A percentile compares a stretch with the other conserved stretches of the same genome.
These are phyloP conservation scores for Cladobotryum mycophilum DNA, from an alignment of 2,329 filamentous ascomycete genomes.

Conservation along the genomic window DNA sequence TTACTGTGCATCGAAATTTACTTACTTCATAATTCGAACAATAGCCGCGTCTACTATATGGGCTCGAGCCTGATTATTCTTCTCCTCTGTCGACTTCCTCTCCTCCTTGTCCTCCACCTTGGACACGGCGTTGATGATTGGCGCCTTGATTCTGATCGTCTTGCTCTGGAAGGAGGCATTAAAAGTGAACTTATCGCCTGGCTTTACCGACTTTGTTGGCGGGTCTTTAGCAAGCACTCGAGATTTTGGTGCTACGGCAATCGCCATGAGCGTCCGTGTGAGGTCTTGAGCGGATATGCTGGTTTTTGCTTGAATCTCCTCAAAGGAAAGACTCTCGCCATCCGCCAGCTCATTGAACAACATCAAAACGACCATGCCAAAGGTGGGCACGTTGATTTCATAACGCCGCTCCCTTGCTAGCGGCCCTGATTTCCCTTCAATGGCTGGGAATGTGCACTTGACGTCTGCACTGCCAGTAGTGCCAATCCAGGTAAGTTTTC, in stretches of 20 bases:
- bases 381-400: conserved; percentile 87
- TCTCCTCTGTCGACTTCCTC: conserved; percentile 65
- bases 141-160: conserved; percentile 81
- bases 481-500: conserved; percentile 77
- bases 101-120: conserved; percentile 74
- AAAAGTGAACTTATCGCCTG: conserved; percentile 73
- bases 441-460: conserved; percentile 67
- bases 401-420: conserved; percentile 65
- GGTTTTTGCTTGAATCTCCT: conserved; percentile 78
- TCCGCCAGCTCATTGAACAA: conserved; percentile 76
- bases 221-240: conserved; percentile 76
- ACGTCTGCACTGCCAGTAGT: conserved; percentile 76
- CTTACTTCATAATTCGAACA: conserved; percentile 81
- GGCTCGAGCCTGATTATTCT: conserved; percentile 65
- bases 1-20: conserved; percentile 16
- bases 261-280: conserved; percentile 68
- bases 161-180: conserved; percentile 78
- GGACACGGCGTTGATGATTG: conserved; percentile 72
- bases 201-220: conserved; percentile 67
- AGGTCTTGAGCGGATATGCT: conserved; percentile 72
- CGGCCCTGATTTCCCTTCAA: conserved; percentile 60
- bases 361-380: conserved; percentile 82
- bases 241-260: conserved; percentile 78
- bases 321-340: conserved; percentile 48
- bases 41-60: conserved; percentile 71